Base-by-base conservation (phyloP, 495 filamentous ascomycete species). In the Trichoderma asperelloides region DNA sequence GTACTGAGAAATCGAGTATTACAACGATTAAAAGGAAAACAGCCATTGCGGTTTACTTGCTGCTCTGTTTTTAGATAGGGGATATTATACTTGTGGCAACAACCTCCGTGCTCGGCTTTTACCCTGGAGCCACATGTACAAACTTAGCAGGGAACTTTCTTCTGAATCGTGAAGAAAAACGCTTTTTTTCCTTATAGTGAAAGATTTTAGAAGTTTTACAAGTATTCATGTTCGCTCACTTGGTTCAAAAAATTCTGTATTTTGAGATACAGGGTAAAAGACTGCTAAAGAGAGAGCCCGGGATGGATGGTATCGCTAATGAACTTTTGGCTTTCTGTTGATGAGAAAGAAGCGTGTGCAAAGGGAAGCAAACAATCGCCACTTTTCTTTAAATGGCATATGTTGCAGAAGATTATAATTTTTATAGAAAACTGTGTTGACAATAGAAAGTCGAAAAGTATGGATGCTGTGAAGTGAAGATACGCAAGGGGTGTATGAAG, bases 101-200 rank as follows among this genome's bases (percentile, higher is more conserved):
- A 71, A 83, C 67, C 80, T 37, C 81, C 0, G 64, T 85, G 15
- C 69, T 79, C 2, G 74, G 81, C 23, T 84, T 81, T 63, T 78
- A 83, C 68, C 70, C 82, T 18, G 73, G 74, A 3, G 64, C 74
- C 16, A 77, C 72, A 21, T 72, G 74, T 41, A 71, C 69, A 12
- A 40, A 39, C 0, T 64, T 75, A 12, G 67, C 66, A n/a, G 66
- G 68, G 11, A 30, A 30, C 13, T 73, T 72, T 3, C 64, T 68
- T 0, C 49, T 70, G 27, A 49, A 25, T 1, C 33, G 67, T 4
- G 51, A 62, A 11, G 37, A 33, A 7, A 12, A 27, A 8, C 5
- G 33, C 0, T 3, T 37, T 7, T 37, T 37, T 8, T 37, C 5
- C 33, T 37, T 37, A 33, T 33, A 8, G 33, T 37, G 5, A 4